Evolutionary conservation across 129 eudicot genomes (phyloP).

Genomic region (Silybum marianum): DNA sequence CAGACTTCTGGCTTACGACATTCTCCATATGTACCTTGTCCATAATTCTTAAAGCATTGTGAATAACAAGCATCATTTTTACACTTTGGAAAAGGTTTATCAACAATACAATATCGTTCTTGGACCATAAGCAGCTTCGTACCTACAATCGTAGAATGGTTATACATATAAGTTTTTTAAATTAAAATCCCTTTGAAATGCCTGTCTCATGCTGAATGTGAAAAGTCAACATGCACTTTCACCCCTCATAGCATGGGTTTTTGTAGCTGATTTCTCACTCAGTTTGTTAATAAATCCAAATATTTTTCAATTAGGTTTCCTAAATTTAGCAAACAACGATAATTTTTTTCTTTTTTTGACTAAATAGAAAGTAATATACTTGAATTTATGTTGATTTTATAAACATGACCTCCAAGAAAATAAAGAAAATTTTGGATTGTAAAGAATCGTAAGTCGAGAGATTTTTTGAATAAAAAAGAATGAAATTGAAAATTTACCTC

Average conservation of each 20-base stretch:
- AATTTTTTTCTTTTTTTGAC: no score
- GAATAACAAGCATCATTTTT: neutral
- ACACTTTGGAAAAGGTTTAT: neutral
- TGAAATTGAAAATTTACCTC: neutral
- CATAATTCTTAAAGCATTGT: neutral
- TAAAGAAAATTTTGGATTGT: neutral
- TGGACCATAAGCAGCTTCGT: neutral
- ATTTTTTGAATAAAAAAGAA: neutral
- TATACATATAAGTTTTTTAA: neutral
- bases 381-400: neutral
- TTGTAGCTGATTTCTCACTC: no score
- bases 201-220: no score
- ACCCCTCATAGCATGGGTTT: no score
- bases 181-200: no score
- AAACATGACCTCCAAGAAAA: neutral
- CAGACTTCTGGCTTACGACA: neutral
- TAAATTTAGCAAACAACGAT: neutral
- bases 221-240: no score
- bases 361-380: neutral
- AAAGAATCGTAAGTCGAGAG: neutral
- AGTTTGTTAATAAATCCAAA: neutral
- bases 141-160: neutral
- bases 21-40: neutral
- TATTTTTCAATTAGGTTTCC: neutral
- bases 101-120: neutral